Base-by-base conservation (phyloP, 805 yeast genomes). In the Monosporozyma siamensis region DNA sequence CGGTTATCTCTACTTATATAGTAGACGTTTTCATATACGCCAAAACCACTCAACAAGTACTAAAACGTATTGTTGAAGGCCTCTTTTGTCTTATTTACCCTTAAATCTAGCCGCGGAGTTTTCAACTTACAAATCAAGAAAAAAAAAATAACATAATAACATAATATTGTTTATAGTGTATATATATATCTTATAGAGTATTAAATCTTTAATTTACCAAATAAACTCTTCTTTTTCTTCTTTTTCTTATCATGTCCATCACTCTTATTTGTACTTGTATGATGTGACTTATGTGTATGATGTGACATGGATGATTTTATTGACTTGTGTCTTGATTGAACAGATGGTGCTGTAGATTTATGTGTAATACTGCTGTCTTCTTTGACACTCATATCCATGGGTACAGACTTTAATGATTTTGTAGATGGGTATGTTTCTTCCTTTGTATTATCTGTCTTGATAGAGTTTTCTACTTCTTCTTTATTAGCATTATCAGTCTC, bases 131-230 rank as follows among this genome's bases (percentile, higher is more conserved):
- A 25, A 25, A 25, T 25, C 27, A 25, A 11, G 12, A 25, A 25
- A n/a, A 25, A 10, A 25, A 25, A n/a, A 25, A 9, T 11, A 25
- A 9, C 6, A 10, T 25, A 25, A 25, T 9, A 25, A 25, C 8
- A 25, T 25, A 6, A n/a, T 6, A n/a, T n/a, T n/a, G n/a, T n/a
- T n/a, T n/a, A n/a, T n/a, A n/a, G n/a, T n/a, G n/a, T n/a, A n/a
- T n/a, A n/a, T n/a, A n/a, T n/a, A n/a, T n/a, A n/a, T n/a, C n/a
- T n/a, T n/a, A n/a, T n/a, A n/a, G n/a, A n/a, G n/a, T n/a, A n/a
- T n/a, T 22, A 22, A 23, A 21, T 23, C 26, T 34, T 34, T 22
- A 34, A 34, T 34, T 34, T 34, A 23, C 37, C 37, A n/a, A 34
- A 14, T 22, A 34, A 14, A n/a, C 26, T 17, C 8, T 34, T 34